A percentile compares a stretch with the other conserved stretches of the same genome.
These are phyloP conservation scores for Zymoseptoria ardabiliae DNA, from an alignment of 2,329 filamentous ascomycete species.

Conservation along the genomic window DNA sequence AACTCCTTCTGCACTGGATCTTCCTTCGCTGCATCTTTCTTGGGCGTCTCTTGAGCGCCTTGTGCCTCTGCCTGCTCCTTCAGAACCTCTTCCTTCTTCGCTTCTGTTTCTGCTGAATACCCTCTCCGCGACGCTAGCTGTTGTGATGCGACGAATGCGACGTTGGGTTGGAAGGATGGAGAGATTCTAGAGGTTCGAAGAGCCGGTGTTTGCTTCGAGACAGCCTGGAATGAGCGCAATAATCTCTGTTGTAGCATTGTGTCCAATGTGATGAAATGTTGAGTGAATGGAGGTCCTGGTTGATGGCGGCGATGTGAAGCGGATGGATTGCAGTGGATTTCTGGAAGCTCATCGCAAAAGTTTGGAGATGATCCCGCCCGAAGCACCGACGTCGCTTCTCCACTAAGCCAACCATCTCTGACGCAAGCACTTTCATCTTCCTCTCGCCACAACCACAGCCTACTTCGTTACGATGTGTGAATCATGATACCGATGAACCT, in stretches of 20 bases:
- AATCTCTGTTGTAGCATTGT: conserved; percentile 46
- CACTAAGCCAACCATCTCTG: not conserved
- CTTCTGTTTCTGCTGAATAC: conserved; percentile 41
- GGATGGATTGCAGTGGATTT: not conserved
- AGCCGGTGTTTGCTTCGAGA: conserved; percentile 21
- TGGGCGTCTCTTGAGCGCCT: conserved; percentile 21
- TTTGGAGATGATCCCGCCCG: not conserved
- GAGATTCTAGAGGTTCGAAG: conserved; percentile 24
- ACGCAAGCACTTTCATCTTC: not conserved
- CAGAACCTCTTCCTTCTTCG: conserved; percentile 33
- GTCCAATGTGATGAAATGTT: conserved; percentile 5
- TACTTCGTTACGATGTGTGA: not conserved
- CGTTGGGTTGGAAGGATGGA: conserved; percentile 21
- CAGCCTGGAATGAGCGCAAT: conserved; percentile 40
- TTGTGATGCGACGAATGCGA: conserved; percentile 25
- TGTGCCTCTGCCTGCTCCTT: conserved; percentile 29
- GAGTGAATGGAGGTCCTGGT: conserved; percentile 2
- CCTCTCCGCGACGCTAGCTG: conserved; percentile 32
- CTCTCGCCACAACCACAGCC: not conserved
- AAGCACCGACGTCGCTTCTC: not conserved
- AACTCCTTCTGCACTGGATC: conserved; percentile 56
- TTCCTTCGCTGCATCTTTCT: conserved; percentile 35
- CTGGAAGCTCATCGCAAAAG: not conserved
- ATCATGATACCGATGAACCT: not conserved
- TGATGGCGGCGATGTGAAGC: not conserved